phyloP scores from a whole-genome alignment of 257 asterid species.

The Solanum paucissectum region DNA sequence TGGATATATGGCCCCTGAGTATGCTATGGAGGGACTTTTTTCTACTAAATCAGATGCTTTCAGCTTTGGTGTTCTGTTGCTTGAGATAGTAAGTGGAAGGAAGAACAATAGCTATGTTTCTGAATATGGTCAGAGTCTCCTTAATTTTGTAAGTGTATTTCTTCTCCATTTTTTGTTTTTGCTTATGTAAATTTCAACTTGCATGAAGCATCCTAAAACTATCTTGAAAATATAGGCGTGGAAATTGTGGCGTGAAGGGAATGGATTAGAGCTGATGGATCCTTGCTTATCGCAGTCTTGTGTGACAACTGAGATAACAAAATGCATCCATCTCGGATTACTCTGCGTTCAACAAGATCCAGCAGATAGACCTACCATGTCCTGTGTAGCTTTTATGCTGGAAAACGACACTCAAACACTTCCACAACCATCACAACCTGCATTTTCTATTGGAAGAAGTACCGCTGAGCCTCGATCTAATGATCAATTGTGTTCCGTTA shows the following conservation, averaged over 20 bases:
- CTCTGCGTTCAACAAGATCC: background rate
- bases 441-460: background rate
- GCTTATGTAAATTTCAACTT: background rate
- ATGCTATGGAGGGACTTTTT: slow-evolving; percentile 1
- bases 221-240: background rate
- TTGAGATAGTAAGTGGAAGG: background rate
- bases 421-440: background rate
- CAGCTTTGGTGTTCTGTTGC: too few species aligned
- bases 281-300: background rate
- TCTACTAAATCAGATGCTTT: background rate
- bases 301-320: background rate
- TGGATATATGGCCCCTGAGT: background rate
- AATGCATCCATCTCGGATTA: background rate
- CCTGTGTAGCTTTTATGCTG: background rate
- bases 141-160: background rate
- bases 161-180: background rate
- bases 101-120: background rate
- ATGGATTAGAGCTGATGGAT: background rate
- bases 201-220: background rate
- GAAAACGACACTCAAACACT: background rate
- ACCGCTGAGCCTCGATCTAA: background rate
- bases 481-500: background rate
- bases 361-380: background rate
- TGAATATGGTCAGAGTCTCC: background rate
- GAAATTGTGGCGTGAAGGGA: background rate